These are phyloP conservation scores for Xylariaceae sp. DNA, from an alignment of 2,329 filamentous ascomycete species.

Conservation along the genomic window DNA sequence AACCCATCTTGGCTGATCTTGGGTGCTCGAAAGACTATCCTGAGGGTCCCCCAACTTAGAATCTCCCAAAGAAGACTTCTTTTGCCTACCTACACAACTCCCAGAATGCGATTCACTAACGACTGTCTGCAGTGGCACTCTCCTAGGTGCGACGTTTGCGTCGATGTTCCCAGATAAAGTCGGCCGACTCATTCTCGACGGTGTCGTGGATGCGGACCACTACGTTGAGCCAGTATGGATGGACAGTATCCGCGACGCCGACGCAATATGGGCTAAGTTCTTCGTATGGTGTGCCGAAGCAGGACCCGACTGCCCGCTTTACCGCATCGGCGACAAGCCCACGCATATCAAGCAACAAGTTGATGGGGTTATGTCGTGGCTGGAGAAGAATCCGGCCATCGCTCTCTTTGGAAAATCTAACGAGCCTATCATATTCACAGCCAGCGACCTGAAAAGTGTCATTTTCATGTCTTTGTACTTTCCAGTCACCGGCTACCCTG, in stretches of 20 bases:
- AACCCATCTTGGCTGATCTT: too few species aligned
- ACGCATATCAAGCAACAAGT: conserved; percentile 28
- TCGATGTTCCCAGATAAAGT: conserved; percentile 39
- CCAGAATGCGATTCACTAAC: too few species aligned
- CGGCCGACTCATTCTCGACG: conserved; percentile 36
- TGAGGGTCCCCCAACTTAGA: too few species aligned
- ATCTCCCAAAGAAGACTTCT: too few species aligned
- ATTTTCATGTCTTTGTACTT: conserved; percentile 33
- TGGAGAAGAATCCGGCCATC: conserved; percentile 31
- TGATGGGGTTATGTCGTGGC: conserved; percentile 23
- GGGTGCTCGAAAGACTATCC: too few species aligned
- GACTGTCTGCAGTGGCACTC: conserved; percentile 22
- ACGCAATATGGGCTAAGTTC: conserved; percentile 41
- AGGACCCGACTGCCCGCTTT: conserved; percentile 34
- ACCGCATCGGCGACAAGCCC: conserved; percentile 29
- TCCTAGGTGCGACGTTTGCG: conserved; percentile 35
- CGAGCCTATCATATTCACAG: conserved; percentile 33
- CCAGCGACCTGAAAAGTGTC: conserved; percentile 31
- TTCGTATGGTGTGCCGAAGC: conserved; percentile 43
- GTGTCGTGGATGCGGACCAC: conserved; percentile 33
- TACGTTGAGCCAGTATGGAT: conserved; percentile 38
- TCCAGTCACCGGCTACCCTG: conserved; percentile 27
- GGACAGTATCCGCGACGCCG: conserved; percentile 38
- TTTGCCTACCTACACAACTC: too few species aligned
- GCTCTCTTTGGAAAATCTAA: conserved; percentile 24